Conservation (phyloP, 2,329 filamentous ascomycete genomes). For the Fonsecaea pedrosoi region DNA sequence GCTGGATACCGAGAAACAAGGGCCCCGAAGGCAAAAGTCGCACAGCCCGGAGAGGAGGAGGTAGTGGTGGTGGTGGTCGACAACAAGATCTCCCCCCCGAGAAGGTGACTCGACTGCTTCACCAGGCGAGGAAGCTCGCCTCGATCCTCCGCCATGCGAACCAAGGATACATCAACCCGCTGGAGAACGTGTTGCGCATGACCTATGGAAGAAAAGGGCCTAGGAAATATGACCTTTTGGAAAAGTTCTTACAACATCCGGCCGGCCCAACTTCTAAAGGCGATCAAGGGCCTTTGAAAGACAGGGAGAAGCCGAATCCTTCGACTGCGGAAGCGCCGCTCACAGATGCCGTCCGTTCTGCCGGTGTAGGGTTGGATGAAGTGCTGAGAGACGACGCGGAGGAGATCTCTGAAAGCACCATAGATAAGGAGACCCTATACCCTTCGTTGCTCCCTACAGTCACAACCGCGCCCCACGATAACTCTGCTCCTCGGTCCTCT, state of each 20-base stretch:
- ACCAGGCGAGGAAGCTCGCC: slow-evolving; percentile 48
- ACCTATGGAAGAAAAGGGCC: slow-evolving; percentile 65
- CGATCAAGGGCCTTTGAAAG: slow-evolving; percentile 30
- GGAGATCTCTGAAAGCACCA: neutral
- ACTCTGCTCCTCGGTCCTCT: neutral
- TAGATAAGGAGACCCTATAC: slow-evolving; percentile 2
- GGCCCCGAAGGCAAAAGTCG: slow-evolving; percentile 34
- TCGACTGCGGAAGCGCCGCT: neutral
- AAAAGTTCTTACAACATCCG: slow-evolving; percentile 43
- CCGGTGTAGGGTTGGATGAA: neutral
- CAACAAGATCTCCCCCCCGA: slow-evolving; percentile 34
- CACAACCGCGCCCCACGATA: neutral
- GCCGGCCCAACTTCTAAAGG: slow-evolving; percentile 36
- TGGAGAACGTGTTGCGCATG: slow-evolving; percentile 60
- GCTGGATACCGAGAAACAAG: slow-evolving; percentile 38
- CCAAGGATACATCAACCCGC: slow-evolving; percentile 58
- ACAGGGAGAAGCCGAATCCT: slow-evolving; percentile 9
- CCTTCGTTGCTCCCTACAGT: neutral
- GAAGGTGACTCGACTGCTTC: slow-evolving; percentile 27
- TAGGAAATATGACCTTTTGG: slow-evolving; percentile 58
- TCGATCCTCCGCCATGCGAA: slow-evolving; percentile 60
- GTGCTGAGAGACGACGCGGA: neutral
- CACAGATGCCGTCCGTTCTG: neutral
- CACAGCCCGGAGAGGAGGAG: slow-evolving; percentile 26
- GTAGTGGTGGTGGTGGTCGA: slow-evolving; percentile 2